phyloP scores from a whole-genome alignment of 441 rosid genomes.

The Pelargonium australe region DNA sequence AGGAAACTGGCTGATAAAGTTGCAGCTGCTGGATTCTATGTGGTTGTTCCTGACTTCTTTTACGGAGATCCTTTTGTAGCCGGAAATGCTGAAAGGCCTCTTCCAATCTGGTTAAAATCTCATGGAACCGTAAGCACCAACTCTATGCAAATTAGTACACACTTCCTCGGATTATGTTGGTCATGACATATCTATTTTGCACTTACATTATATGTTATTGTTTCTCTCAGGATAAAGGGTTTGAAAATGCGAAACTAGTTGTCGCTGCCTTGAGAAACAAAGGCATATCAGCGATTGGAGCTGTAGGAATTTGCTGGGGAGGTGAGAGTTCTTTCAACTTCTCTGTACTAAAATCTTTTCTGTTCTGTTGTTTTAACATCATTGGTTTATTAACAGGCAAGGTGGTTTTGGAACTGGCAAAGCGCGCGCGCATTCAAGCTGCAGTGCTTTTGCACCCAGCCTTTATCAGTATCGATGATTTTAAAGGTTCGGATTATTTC shows the following conservation, averaged over 20 bases:
- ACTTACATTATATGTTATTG: background rate
- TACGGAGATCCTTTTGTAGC: slow-evolving; percentile 25
- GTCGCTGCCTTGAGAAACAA: slow-evolving; percentile 17
- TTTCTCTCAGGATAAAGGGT: slow-evolving; percentile 21
- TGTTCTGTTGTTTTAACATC: too few relatives aligned
- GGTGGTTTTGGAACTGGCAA: slow-evolving; percentile 20
- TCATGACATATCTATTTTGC: background rate
- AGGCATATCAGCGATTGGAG: slow-evolving; percentile 22
- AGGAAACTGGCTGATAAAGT: slow-evolving; percentile 31
- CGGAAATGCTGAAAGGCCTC: slow-evolving; percentile 15
- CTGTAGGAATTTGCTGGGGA: slow-evolving; percentile 28
- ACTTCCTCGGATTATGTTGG: background rate
- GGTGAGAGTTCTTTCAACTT: slow-evolving; percentile 15
- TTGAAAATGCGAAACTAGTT: slow-evolving; percentile 21
- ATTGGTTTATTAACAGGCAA: slow-evolving; percentile 16
- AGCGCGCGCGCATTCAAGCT: slow-evolving; percentile 12
- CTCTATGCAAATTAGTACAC: background rate
- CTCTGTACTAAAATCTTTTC: background rate
- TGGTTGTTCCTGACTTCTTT: slow-evolving; percentile 31
- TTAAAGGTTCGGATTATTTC: slow-evolving; percentile 19
- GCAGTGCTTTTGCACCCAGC: slow-evolving; percentile 31
- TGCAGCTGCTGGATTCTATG: slow-evolving; percentile 27
- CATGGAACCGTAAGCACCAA: slow-evolving; percentile 21
- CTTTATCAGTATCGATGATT: slow-evolving; percentile 20
- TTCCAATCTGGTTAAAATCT: slow-evolving; percentile 22